These are phyloP conservation scores for Plasmodium reichenowi DNA, from an alignment of 169 alveolate genomes.

Conservation along the genomic window DNA sequence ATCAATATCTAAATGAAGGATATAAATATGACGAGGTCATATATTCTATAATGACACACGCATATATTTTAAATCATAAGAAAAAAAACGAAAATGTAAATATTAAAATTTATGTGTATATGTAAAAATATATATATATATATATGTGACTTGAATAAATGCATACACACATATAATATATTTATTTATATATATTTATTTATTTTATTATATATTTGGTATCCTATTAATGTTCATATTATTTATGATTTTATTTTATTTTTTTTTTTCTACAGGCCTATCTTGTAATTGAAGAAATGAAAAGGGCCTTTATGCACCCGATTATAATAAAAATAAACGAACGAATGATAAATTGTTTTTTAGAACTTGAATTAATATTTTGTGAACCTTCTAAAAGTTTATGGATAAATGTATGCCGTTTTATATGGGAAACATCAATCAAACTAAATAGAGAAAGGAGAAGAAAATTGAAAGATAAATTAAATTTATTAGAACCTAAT, in stretches of 20 bases:
- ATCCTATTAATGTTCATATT: no score
- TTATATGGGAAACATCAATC: conserved; percentile 83
- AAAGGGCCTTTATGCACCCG: conserved; percentile 86
- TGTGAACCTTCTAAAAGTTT: conserved; percentile 84
- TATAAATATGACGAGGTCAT: conserved; percentile 87
- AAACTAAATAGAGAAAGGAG: conserved; percentile 70
- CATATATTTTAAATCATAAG: conserved; percentile 83
- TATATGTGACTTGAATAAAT: no score
- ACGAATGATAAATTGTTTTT: conserved; percentile 83
- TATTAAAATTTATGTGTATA: not conserved
- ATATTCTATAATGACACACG: conserved; percentile 85
- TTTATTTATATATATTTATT: no score
- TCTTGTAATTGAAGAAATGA: conserved; percentile 89
- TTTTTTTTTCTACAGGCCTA: conserved; percentile 79
- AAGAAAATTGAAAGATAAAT: conserved; percentile 55
- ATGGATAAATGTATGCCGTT: conserved; percentile 84
- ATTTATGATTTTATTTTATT: not conserved
- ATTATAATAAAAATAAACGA: conserved; percentile 86
- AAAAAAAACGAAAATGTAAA: conserved; percentile 81
- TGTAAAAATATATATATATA: not conserved
- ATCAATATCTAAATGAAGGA: conserved; percentile 76
- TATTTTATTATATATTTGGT: no score
- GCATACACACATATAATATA: no score
- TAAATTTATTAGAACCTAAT: conserved; percentile 47
- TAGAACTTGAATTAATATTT: conserved; percentile 84